Percentiles rank a stretch among this genome's conserved stretches.
phyloP scores from a whole-genome alignment of 495 filamentous ascomycete genomes.

The Elasticomyces elasticus region DNA sequence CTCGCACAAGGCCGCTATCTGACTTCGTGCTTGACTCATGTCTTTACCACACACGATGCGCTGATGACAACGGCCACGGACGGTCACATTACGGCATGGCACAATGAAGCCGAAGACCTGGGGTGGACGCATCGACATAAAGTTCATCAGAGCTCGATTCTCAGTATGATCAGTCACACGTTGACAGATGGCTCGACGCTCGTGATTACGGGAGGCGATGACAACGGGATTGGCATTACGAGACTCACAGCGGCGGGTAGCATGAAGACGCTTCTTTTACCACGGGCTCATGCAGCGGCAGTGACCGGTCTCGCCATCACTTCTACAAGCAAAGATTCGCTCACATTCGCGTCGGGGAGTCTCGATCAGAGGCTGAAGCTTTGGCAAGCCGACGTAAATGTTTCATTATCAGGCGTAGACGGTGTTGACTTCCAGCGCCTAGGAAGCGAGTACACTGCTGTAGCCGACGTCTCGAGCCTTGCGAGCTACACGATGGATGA shows the following conservation, averaged over 20 bases:
- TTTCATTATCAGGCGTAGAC: slow-evolving; percentile 26
- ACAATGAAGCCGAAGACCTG: not conserved
- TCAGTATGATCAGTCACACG: slow-evolving; percentile 37
- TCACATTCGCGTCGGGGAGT: slow-evolving; percentile 49
- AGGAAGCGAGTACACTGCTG: slow-evolving; percentile 47
- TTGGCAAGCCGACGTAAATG: slow-evolving; percentile 48
- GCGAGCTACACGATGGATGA: slow-evolving; percentile 26
- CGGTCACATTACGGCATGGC: slow-evolving; percentile 49
- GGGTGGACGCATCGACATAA: slow-evolving; percentile 9
- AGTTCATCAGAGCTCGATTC: slow-evolving; percentile 69
- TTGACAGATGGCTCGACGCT: slow-evolving; percentile 35
- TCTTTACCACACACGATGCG: slow-evolving; percentile 21
- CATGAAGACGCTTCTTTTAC: slow-evolving; percentile 45
- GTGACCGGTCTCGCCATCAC: slow-evolving; percentile 57
- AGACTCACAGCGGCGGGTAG: slow-evolving; percentile 7
- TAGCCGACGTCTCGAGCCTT: slow-evolving; percentile 54
- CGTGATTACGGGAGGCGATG: slow-evolving; percentile 71
- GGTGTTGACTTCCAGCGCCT: slow-evolving; percentile 36
- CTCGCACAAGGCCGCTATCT: slow-evolving; percentile 55
- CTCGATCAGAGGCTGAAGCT: slow-evolving; percentile 75
- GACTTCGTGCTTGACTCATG: slow-evolving; percentile 61
- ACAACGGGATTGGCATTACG: slow-evolving; percentile 61
- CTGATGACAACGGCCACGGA: slow-evolving; percentile 55
- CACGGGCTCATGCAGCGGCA: slow-evolving; percentile 69
- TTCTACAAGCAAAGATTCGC: slow-evolving; percentile 1